phyloP scores from a whole-genome alignment of 106 monocot genomes.

The Apostasia ramifera region DNA sequence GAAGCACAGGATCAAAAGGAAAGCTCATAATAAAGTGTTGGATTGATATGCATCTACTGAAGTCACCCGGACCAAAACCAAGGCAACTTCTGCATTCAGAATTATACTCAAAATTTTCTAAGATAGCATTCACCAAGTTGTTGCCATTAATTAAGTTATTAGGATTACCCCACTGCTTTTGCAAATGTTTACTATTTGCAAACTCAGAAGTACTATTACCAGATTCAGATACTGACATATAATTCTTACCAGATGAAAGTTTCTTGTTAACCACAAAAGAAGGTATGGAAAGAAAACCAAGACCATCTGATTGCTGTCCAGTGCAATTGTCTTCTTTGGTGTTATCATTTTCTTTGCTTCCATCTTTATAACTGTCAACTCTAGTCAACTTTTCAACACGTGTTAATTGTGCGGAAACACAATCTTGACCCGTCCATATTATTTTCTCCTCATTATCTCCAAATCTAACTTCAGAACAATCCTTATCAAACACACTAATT shows the following conservation, averaged over 20 bases:
- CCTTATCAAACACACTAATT: constrained; percentile 5
- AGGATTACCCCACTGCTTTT: not conserved
- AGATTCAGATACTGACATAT: not conserved
- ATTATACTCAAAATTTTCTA: not conserved
- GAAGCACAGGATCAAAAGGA: constrained; percentile 14
- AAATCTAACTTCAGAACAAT: constrained; percentile 8
- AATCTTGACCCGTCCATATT: not conserved
- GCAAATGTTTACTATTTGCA: constrained; percentile 6
- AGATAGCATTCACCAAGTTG: constrained; percentile 4
- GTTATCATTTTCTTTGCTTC: constrained; percentile 4
- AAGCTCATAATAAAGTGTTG: constrained; percentile 15
- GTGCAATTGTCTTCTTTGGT: not conserved
- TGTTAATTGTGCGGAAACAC: constrained; percentile 2
- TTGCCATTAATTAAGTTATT: constrained; percentile 5
- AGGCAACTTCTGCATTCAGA: constrained; percentile 8
- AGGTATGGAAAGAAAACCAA: constrained; percentile 10
- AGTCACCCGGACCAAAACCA: constrained; percentile 14
- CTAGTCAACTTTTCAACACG: not conserved
- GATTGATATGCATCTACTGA: constrained; percentile 20
- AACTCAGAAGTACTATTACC: constrained; percentile 2
- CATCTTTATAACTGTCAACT: constrained; percentile 5
- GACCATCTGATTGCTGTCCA: not conserved
- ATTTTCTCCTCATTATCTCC: constrained; percentile 1
- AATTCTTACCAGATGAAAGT: constrained; percentile 4
- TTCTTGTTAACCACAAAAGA: constrained; percentile 12